Evolutionary conservation across 73 alveolate species (phyloP), one percentile per base, ranked within the genome.

Genomic region (Paramecium tetraurelia): DNA sequence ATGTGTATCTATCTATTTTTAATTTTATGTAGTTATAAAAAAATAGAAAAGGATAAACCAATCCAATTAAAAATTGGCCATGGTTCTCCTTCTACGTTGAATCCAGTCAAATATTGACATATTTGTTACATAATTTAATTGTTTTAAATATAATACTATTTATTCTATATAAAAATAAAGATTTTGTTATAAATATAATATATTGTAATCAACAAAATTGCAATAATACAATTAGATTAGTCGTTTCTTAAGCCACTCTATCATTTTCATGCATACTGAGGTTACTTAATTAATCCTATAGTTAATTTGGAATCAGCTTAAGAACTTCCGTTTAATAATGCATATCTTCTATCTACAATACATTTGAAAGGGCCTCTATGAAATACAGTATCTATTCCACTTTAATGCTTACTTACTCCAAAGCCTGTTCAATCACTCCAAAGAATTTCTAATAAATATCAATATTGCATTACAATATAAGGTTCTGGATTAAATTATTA

Each of bases 31-130:
- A 63, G 84, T 14, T 89, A 71, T 70, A 69, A 77, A 24, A 89
- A 89, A 63, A 89, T 89, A 20, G 94, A 89, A 40, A 89, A 89
- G 57, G 94, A 89, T 46, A 89, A 72, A 31, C 84, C 87, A 20
- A 89, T 72, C 7, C 46, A 89, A 50, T 71, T 89, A 33, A 89
- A 89, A 71, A 89, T 89, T 31, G 94, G 94, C 10, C 94, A 89
- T 59, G 94, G 94, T 7, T 22, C 76, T 71, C 94, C 94, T 21
- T 71, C 68, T n/a, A 89, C 94, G 10, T 53, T 89, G 35, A 89
- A 89, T 72, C 94, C 94, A 50, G 75, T 89, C 14, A 89, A 89
- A 71, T 89, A 89, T 70, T 89, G 94, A 89, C 33, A 53, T 53
- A 53, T 53, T 53, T 53, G 33, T 53, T 53, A 53, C 27, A 53